Conservation (phyloP, 2,329 filamentous ascomycete species). For the Coleophoma cylindrospora region DNA sequence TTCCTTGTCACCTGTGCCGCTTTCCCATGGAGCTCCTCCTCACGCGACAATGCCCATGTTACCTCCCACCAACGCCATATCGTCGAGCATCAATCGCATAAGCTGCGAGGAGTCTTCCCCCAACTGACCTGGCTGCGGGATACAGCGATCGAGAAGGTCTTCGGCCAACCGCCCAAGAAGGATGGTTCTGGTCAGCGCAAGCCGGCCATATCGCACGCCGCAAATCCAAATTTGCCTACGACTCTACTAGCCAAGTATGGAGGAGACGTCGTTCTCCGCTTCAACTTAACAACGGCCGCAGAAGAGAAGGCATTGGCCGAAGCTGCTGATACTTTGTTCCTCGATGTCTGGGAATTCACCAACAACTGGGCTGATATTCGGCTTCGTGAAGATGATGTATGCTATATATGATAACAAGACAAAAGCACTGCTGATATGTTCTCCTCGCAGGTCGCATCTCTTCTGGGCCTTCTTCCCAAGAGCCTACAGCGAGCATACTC, state of each 20-base stretch:
- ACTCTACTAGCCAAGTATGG: constrained; percentile 51
- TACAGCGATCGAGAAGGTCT: constrained; percentile 42
- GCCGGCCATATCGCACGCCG: constrained; percentile 7
- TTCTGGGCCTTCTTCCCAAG: constrained; percentile 72
- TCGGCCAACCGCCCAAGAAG: constrained; percentile 31
- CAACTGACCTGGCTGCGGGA: constrained; percentile 47
- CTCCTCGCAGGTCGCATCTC: constrained; percentile 50
- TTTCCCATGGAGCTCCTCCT: constrained; percentile 12
- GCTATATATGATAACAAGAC: constrained; percentile 18
- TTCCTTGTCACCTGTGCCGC: constrained; percentile 5
- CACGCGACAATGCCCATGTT: constrained; percentile 2
- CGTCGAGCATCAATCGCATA: constrained; percentile 6
- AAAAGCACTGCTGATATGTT: constrained; percentile 5
- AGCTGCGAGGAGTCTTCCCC: constrained; percentile 33
- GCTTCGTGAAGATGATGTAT: constrained; percentile 68
- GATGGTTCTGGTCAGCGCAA: constrained; percentile 12
- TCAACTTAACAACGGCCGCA: constrained; percentile 66
- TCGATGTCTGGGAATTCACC: constrained; percentile 89
- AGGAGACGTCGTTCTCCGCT: constrained; percentile 82
- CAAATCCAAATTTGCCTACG: constrained; percentile 26
- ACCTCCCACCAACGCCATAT: constrained; percentile 8
- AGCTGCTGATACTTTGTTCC: constrained; percentile 67
- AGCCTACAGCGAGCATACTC: constrained; percentile 69
- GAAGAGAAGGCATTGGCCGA: constrained; percentile 69
- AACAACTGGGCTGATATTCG: constrained; percentile 80